phyloP scores from a whole-genome alignment of 129 eudicot genomes.

The Pittosporum tobira region DNA sequence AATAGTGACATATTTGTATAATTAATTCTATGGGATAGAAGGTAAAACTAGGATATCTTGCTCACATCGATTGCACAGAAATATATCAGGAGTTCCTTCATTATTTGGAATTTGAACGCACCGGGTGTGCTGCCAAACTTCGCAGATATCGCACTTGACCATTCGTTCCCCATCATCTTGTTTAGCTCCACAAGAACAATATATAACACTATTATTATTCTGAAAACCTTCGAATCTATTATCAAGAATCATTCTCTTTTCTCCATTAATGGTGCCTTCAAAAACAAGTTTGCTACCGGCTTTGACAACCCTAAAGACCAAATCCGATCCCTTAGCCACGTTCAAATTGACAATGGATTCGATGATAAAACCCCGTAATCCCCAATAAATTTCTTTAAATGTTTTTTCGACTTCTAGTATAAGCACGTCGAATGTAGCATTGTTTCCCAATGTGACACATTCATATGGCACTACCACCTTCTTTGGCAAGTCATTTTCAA shows the following conservation, averaged over 20 bases:
- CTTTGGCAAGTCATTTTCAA: slow-evolving; percentile 17
- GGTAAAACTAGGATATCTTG: slow-evolving; percentile 63
- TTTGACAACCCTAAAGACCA: slow-evolving; percentile 35
- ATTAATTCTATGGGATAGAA: slow-evolving; percentile 38
- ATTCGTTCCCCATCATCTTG: slow-evolving; percentile 86
- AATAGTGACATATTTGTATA: slow-evolving; percentile 3
- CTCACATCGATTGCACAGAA: slow-evolving; percentile 70
- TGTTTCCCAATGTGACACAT: slow-evolving; percentile 32
- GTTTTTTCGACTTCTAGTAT: slow-evolving; percentile 45
- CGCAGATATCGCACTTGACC: slow-evolving; percentile 86
- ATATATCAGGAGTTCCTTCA: slow-evolving; percentile 66
- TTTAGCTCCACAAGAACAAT: slow-evolving; percentile 73
- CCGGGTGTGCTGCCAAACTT: slow-evolving; percentile 85
- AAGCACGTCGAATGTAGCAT: slow-evolving; percentile 56
- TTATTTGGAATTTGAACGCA: slow-evolving; percentile 63
- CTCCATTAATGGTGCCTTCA: slow-evolving; percentile 26
- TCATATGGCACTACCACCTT: slow-evolving; percentile 41
- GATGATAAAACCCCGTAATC: slow-evolving; percentile 34
- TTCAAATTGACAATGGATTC: slow-evolving; percentile 34
- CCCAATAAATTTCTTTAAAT: slow-evolving; percentile 59
- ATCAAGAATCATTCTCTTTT: slow-evolving; percentile 19
- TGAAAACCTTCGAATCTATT: slow-evolving; percentile 27
- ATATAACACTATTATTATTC: slow-evolving; percentile 32
- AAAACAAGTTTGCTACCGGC: slow-evolving; percentile 47
- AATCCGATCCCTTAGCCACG: slow-evolving; percentile 33